phyloP scores from a whole-genome alignment of 208 protist species.

The Leishmania lainsoni region DNA sequence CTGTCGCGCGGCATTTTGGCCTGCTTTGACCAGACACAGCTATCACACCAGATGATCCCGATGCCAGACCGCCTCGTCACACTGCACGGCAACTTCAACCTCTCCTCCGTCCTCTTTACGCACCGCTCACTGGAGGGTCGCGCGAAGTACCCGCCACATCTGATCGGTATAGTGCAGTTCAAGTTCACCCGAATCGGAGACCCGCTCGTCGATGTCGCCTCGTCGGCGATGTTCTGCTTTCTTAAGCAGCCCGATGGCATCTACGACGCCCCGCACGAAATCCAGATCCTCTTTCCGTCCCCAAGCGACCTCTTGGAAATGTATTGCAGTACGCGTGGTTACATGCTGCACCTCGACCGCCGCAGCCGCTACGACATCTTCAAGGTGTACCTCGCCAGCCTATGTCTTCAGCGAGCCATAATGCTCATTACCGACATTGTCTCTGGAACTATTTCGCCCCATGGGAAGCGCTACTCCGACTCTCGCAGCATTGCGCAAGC shows the following conservation, averaged over 20 bases:
- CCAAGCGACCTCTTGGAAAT: conserved; percentile 59
- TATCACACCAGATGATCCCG: conserved; percentile 53
- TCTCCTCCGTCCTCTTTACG: conserved; percentile 61
- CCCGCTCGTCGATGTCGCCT: conserved; percentile 72
- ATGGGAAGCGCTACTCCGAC: conserved; percentile 21
- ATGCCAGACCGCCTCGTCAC: conserved; percentile 54
- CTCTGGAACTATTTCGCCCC: neutral
- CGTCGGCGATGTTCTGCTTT: conserved; percentile 51
- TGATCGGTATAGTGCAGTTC: conserved; percentile 60
- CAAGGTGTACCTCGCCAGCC: conserved; percentile 65
- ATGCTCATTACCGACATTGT: conserved; percentile 45
- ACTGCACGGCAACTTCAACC: conserved; percentile 67
- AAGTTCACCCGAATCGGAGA: conserved; percentile 55
- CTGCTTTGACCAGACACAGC: conserved; percentile 62
- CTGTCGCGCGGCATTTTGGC: conserved; percentile 35
- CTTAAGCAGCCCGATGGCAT: conserved; percentile 55
- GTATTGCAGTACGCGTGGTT: conserved; percentile 70
- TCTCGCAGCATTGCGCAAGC: conserved; percentile 51
- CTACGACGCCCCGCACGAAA: conserved; percentile 41
- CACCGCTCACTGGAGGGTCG: conserved; percentile 77
- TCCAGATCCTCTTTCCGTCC: conserved; percentile 61
- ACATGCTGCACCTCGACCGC: conserved; percentile 64
- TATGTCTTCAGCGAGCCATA: conserved; percentile 54
- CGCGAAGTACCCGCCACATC: conserved; percentile 67
- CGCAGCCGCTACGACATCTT: conserved; percentile 67